Evolutionary conservation across 257 asterid species (phyloP).

Genomic region (Penstemon davidsonii): DNA sequence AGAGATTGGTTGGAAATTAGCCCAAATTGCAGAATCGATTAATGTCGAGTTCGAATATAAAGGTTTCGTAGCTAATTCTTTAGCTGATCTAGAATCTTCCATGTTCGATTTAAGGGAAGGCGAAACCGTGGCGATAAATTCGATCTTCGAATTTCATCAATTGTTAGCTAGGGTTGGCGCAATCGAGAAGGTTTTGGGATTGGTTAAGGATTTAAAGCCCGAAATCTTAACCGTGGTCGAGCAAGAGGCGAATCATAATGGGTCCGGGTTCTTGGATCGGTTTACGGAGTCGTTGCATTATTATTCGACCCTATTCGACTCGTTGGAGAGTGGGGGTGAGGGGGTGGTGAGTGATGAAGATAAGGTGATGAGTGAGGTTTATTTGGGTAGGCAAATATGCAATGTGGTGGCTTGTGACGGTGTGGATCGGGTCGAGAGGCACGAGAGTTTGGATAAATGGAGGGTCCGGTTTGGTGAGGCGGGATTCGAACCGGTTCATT

Average conservation of each 20-base stretch:
- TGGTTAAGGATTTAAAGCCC: conserved; percentile 63
- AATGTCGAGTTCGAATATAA: conserved; percentile 72
- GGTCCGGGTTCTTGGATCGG: conserved; percentile 70
- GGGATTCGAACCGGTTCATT: conserved; percentile 63
- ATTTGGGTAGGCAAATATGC: conserved; percentile 81
- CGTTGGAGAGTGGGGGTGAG: conserved; percentile 56
- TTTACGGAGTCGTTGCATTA: conserved; percentile 79
- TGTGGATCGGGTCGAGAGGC: conserved; percentile 84
- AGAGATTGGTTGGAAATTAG: conserved; percentile 75
- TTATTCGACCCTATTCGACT: conserved; percentile 87
- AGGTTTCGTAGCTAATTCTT: conserved; percentile 62
- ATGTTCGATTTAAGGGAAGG: conserved; percentile 70
- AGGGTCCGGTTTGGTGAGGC: conserved; percentile 48
- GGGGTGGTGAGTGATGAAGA: conserved; percentile 59
- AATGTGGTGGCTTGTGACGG: conserved; percentile 92
- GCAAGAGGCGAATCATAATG: conserved; percentile 87
- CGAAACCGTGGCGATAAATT: conserved; percentile 78
- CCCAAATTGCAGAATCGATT: conserved; percentile 66
- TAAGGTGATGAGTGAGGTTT: conserved; percentile 84
- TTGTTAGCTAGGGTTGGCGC: conserved; percentile 68
- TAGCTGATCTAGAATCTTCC: conserved; percentile 75
- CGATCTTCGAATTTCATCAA: conserved; percentile 79
- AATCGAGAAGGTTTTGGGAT: conserved; percentile 53
- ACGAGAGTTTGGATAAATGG: conserved; percentile 81
- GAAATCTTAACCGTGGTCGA: conserved; percentile 78